These are phyloP conservation scores for Aciculoconidium aculeatum DNA, from an alignment of 805 yeast genomes.

Conservation along the genomic window DNA sequence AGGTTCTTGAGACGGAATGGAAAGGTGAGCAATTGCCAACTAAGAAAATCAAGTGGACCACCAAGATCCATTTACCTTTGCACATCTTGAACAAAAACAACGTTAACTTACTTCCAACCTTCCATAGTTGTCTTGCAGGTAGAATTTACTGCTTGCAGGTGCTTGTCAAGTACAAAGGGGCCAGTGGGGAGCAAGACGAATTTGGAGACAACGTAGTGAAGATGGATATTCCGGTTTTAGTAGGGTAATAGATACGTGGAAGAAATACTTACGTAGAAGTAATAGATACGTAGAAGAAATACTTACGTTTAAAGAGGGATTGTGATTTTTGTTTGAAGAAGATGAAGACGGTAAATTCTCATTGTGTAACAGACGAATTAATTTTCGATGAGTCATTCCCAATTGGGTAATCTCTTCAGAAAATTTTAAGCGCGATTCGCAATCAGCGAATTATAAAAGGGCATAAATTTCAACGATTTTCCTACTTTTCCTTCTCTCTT, in stretches of 20 bases:
- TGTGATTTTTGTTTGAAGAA: too few relatives aligned
- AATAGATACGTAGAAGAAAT: not conserved
- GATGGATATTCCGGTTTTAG: constrained; percentile 32
- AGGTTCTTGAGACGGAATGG: constrained; percentile 25
- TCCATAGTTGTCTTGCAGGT: constrained; percentile 58
- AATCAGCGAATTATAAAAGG: constrained; percentile 16
- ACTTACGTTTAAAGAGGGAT: not conserved
- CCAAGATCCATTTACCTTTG: constrained; percentile 36
- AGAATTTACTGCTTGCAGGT: constrained; percentile 52
- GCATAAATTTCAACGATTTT: constrained; percentile 4
- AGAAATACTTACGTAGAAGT: not conserved
- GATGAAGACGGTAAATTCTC: not conserved
- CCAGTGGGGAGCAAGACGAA: constrained; percentile 30
- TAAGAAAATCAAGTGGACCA: constrained; percentile 24
- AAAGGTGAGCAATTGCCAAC: constrained; percentile 14
- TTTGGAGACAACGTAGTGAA: constrained; percentile 25
- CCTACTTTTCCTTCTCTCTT: constrained; percentile 2
- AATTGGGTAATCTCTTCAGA: constrained; percentile 16
- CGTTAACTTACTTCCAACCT: constrained; percentile 53
- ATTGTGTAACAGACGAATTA: constrained; percentile 1
- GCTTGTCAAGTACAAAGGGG: constrained; percentile 22
- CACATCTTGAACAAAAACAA: constrained; percentile 36
- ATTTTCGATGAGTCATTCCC: constrained; percentile 23
- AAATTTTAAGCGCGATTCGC: constrained; percentile 30
- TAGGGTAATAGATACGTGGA: constrained; percentile 17